Evolutionary conservation across 2,329 filamentous ascomycete genomes (phyloP), one percentile per base, ranked within the genome.

Genomic region (Calonectria crousiana): DNA sequence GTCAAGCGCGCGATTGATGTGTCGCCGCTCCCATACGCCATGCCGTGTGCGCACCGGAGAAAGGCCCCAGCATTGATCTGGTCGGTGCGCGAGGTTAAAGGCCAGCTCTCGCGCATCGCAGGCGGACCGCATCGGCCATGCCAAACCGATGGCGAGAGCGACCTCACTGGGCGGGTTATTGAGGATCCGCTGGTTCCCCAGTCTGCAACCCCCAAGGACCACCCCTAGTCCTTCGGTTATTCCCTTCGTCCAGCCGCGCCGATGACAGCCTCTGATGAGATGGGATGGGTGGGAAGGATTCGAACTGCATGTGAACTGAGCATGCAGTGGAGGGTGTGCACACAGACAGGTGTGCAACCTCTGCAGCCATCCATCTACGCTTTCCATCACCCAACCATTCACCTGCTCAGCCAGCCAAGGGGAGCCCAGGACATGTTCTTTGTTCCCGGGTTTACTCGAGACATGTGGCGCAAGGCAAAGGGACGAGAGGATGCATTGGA

Each of bases 161-260:
- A 66, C 52, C 70, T 62, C 53, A 28, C 64, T 41, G 49, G 53
- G 64, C 28, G 52, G 38, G 51, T 41, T 67, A 60, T 60, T 26
- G 53, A 60, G 71, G 32, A 65, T 38, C n/a, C 53, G 58, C 47
- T 60, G 66, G 71, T 69, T 73, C 47, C 71, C 71, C 49, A 41
- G 66, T 60, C 58, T 65, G 51, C 67, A 69, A 58, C 60, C 60
- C 60, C 62, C 49, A 49, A 56, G 66, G 44, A 58, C 56, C 44
- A 64, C 71, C 51, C 67, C 56, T 52, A 38, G 64, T 71, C 65
- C 26, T 60, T 69, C 56, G 67, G 71, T n/a, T 75, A 73, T 78
- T 73, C 71, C 69, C 67, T 76, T 75, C 62, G 68, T 62, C 70
- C 74, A 74, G 69, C 67, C 64, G 75, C 51, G 34, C 73, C 71